A percentile compares a stretch with the other conserved stretches of the same genome.
phyloP scores from a whole-genome alignment of 371 early-diverging fungal species.

The Saksenaea oblongispora region DNA sequence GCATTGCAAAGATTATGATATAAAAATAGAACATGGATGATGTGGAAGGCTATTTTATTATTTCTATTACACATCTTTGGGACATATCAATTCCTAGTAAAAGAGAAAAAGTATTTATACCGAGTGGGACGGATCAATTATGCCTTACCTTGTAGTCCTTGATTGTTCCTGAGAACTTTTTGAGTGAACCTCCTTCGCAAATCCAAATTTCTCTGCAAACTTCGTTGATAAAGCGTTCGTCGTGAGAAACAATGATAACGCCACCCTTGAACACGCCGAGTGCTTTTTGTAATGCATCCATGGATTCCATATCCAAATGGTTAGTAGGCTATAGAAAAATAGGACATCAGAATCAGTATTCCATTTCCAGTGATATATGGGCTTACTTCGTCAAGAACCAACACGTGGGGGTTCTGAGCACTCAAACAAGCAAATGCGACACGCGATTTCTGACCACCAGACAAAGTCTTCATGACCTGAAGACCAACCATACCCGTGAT shows the following conservation, averaged over 20 bases:
- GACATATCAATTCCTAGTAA: constrained; percentile 25
- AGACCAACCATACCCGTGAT: constrained; percentile 94
- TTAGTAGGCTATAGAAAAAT: constrained; percentile 67
- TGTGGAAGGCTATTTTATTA: too few relatives aligned
- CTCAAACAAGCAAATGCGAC: constrained; percentile 96
- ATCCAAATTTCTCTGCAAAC: constrained; percentile 93
- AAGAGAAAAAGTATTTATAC: not conserved
- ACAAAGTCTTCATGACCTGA: constrained; percentile 92
- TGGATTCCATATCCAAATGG: constrained; percentile 91
- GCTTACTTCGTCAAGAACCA: constrained; percentile 93
- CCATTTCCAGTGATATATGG: not conserved
- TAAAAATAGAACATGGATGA: too few relatives aligned
- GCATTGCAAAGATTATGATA: too few relatives aligned
- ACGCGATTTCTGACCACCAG: constrained; percentile 98
- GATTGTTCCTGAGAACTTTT: constrained; percentile 64
- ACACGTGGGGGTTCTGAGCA: constrained; percentile 90
- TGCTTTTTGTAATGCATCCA: constrained; percentile 87
- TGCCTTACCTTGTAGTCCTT: constrained; percentile 49
- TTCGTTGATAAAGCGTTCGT: constrained; percentile 85
- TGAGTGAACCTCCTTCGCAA: constrained; percentile 66
- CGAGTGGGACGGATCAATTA: not conserved
- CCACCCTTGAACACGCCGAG: constrained; percentile 85
- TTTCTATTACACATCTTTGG: constrained; percentile 24
- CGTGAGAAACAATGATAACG: constrained; percentile 93
- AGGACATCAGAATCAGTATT: not conserved